Percentiles rank a stretch among this genome's conserved stretches.
Evolutionary conservation across 179 eudicot genomes (phyloP).

Genomic region (Sideroxylon spinosum): DNA sequence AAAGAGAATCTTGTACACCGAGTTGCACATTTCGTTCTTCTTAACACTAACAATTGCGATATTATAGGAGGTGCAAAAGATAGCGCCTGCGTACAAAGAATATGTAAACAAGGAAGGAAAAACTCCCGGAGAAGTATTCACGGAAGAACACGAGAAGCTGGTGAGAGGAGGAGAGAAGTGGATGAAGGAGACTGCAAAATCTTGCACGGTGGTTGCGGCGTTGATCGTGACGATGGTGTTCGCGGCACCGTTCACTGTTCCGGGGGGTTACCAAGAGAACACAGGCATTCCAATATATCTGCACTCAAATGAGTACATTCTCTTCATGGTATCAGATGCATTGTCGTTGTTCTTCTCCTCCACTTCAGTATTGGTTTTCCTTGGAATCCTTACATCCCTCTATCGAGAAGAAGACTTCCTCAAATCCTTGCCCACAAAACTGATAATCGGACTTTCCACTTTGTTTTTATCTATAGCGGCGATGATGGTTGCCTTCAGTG

Average conservation of each 20-base stretch:
- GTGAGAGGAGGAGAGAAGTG: background rate
- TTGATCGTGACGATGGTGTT: background rate
- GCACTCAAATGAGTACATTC: background rate
- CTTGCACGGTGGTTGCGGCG: background rate
- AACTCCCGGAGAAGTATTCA: constrained; percentile 1
- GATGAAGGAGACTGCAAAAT: constrained; percentile 9
- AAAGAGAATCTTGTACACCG: too few relatives aligned
- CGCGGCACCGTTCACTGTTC: background rate
- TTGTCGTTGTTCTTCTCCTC: background rate
- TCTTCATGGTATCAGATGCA: background rate
- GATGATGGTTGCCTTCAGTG: constrained; percentile 11
- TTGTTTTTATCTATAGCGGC: constrained; percentile 1
- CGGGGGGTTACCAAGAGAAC: background rate
- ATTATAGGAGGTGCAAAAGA: constrained; percentile 5
- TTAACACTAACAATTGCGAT: too few relatives aligned
- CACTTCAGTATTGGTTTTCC: constrained; percentile 1
- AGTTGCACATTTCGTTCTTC: too few relatives aligned
- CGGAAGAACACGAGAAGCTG: constrained; percentile 5
- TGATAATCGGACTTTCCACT: background rate
- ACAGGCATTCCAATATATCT: background rate
- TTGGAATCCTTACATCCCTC: background rate
- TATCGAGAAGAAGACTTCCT: constrained; percentile 6
- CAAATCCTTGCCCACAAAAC: background rate
- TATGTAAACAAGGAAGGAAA: background rate
- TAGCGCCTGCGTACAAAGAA: constrained; percentile 6